These are phyloP conservation scores for Ganoderma meredithae DNA, from an alignment of 1,284 basidiomycete species.

Conservation along the genomic window DNA sequence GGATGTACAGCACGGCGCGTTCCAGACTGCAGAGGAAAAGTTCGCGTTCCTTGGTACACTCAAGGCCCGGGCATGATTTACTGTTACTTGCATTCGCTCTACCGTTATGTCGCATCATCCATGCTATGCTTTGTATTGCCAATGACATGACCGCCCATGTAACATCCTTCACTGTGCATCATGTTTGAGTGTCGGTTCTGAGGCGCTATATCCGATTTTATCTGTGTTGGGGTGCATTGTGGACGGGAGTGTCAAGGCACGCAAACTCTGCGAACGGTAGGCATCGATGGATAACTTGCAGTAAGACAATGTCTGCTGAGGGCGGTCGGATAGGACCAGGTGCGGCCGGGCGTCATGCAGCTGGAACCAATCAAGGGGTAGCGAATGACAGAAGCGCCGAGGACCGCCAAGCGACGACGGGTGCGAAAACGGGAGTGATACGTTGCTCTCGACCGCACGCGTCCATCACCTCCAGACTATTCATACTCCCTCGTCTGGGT, in stretches of 20 bases:
- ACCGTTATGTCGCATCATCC: constrained; percentile 45
- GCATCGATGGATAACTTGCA: no score
- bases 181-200: constrained; percentile 13
- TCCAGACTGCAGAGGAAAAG: constrained; percentile 98
- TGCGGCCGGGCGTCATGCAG: neutral
- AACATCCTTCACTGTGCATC: constrained; percentile 32
- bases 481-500: constrained; percentile 22
- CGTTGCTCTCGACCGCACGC: constrained; percentile 24
- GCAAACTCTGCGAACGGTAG: neutral
- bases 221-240: neutral
- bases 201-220: neutral
- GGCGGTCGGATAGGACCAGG: neutral
- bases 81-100: constrained; percentile 29
- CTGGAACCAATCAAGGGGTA: constrained; percentile 20
- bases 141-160: constrained; percentile 42
- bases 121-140: constrained; percentile 49
- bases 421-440: constrained; percentile 28
- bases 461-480: constrained; percentile 19
- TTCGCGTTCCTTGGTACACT: constrained; percentile 92
- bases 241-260: neutral
- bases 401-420: neutral
- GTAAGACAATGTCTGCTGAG: neutral
- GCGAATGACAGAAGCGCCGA: constrained; percentile 22
- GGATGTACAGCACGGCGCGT: constrained; percentile 81
- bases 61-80: constrained; percentile 72